A percentile compares a stretch with the other conserved stretches of the same genome.
Conservation (phyloP, 768 basidiomycete species). For the Phylloporus sp. region DNA sequence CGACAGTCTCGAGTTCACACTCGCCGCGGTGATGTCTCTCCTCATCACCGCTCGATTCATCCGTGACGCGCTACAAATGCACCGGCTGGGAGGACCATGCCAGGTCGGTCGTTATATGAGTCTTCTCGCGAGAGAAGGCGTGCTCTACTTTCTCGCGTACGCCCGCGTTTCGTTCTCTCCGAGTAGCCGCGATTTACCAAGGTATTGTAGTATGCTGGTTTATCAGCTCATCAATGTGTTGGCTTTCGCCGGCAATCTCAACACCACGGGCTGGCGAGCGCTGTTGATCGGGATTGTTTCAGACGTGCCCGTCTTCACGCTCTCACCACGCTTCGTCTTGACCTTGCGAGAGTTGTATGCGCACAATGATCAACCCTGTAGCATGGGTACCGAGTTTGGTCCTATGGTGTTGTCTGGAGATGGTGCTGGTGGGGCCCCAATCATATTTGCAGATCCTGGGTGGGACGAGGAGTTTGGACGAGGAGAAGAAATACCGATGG, state of each 20-base stretch:
- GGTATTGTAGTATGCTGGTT: background rate
- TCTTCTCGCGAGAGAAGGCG: conserved; percentile 1
- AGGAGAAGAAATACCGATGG: no score
- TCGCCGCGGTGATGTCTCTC: background rate
- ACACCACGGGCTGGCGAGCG: background rate
- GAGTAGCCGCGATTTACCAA: no score
- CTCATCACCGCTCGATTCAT: conserved; percentile 1
- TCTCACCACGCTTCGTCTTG: conserved; percentile 6
- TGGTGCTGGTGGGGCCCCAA: background rate
- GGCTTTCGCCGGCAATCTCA: background rate
- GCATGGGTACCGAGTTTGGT: background rate
- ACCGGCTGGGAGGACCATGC: background rate
- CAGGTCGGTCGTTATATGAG: background rate
- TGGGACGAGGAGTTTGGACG: background rate
- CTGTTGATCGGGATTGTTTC: background rate
- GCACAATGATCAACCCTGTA: background rate
- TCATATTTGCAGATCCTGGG: background rate
- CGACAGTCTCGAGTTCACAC: background rate
- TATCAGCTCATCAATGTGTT: background rate
- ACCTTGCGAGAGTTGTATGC: conserved; percentile 5
- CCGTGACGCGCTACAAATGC: background rate
- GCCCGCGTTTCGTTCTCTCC: no score
- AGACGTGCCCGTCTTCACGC: conserved; percentile 6
- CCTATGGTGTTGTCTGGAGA: background rate
- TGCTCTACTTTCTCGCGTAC: no score